Evolutionary conservation across 2,329 filamentous ascomycete genomes (phyloP).

Genomic region (Colletotrichum ledebouriae): DNA sequence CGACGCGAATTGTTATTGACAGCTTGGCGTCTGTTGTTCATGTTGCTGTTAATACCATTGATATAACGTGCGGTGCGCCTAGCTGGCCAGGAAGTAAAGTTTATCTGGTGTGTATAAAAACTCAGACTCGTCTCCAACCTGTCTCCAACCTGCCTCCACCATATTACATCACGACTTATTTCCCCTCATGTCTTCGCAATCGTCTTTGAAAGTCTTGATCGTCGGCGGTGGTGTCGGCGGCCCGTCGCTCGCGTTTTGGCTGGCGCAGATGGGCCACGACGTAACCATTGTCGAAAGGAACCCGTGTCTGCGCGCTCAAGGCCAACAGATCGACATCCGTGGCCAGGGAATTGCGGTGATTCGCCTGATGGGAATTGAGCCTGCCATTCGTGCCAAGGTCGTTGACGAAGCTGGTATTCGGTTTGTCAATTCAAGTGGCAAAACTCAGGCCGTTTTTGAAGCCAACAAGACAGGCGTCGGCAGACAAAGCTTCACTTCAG

Average conservation of each 20-base stretch:
- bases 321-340: slow-evolving; percentile 62
- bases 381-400: slow-evolving; percentile 50
- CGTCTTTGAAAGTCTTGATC: slow-evolving; percentile 61
- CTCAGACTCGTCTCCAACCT: neutral
- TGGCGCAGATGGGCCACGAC: slow-evolving; percentile 53
- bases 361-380: slow-evolving; percentile 56
- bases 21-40: neutral
- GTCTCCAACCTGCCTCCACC: neutral
- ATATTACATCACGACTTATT: neutral
- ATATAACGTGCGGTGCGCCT: neutral
- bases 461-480: slow-evolving; percentile 57
- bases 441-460: slow-evolving; percentile 54
- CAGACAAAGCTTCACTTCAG: slow-evolving; percentile 62
- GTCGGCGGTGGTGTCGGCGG: slow-evolving; percentile 61
- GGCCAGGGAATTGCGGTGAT: slow-evolving; percentile 56
- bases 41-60: neutral
- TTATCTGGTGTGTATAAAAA: neutral
- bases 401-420: slow-evolving; percentile 63
- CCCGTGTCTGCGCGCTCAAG: slow-evolving; percentile 53
- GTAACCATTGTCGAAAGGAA: slow-evolving; percentile 61
- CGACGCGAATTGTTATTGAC: neutral
- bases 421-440: slow-evolving; percentile 58
- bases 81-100: neutral
- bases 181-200: slow-evolving; percentile 48
- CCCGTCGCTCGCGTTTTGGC: slow-evolving; percentile 57